These are phyloP conservation scores for Phytophthora pisi DNA, from an alignment of 352 stramenopile species.

Conservation along the genomic window DNA sequence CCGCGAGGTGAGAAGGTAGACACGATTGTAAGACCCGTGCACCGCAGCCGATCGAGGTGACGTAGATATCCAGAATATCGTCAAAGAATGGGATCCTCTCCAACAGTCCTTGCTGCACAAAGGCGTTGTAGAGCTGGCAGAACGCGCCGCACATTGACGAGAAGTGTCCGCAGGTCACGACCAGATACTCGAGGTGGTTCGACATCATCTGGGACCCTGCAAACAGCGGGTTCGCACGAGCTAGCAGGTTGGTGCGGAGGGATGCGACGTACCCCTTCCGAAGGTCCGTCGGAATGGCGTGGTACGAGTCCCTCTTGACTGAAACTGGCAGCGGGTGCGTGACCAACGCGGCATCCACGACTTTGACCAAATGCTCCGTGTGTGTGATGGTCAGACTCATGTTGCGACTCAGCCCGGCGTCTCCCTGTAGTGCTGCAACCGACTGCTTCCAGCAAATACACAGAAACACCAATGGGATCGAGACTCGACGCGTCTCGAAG, in stretches of 20 bases:
- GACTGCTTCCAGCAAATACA: conserved; percentile 40
- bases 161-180: conserved; percentile 15
- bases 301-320: conserved; percentile 1
- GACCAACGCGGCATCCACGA: conserved; percentile 11
- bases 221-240: conserved; percentile 31
- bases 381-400: conserved; percentile 31
- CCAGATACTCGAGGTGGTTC: conserved; percentile 26
- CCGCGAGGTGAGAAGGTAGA: conserved; percentile 20
- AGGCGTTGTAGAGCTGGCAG: conserved; percentile 34
- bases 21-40: conserved; percentile 26
- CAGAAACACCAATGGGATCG: conserved; percentile 28
- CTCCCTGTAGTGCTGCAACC: conserved; percentile 31
- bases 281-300: conserved; percentile 2
- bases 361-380: conserved; percentile 16
- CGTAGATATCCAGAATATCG: conserved; percentile 24
- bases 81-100: conserved; percentile 28
- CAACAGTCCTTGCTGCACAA: conserved; percentile 22
- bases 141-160: conserved; percentile 30
- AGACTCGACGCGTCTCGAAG: conserved; percentile 20
- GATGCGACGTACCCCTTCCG: neutral
- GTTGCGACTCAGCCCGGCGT: conserved; percentile 23
- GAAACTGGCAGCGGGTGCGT: conserved; percentile 16
- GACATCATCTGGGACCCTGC: conserved; percentile 33
- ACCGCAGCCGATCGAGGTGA: conserved; percentile 20
- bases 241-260: conserved; percentile 6